These are phyloP conservation scores for Chaetoceros muelleri DNA, from an alignment of 108 stramenopile genomes.

Conservation along the genomic window DNA sequence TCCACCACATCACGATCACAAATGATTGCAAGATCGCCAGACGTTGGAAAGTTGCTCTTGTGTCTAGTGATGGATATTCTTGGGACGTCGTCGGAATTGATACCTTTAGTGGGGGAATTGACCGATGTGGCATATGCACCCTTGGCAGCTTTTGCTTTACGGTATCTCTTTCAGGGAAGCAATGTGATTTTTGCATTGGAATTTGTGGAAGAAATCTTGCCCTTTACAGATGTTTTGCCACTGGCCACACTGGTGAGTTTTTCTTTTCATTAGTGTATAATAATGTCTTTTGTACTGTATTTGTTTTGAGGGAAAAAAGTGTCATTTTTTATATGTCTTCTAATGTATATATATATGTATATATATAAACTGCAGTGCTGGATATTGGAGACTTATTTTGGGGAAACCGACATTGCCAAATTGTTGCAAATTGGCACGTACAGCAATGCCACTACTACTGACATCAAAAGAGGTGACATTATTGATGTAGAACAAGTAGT, in stretches of 20 bases:
- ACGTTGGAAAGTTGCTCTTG: conserved; percentile 44
- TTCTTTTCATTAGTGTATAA: too few relatives aligned
- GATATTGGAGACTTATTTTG: conserved; percentile 55
- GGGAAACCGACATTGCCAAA: conserved; percentile 36
- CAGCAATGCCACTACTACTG: not conserved
- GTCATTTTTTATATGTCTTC: not conserved
- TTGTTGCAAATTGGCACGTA: conserved; percentile 29
- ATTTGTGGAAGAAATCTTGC: conserved; percentile 68
- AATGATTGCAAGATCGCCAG: too few relatives aligned
- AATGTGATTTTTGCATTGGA: conserved; percentile 56
- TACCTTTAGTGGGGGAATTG: conserved; percentile 57
- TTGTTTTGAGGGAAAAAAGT: not conserved
- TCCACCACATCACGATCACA: too few relatives aligned
- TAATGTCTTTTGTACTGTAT: not conserved
- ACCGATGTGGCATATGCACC: conserved; percentile 56
- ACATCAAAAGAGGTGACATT: too few relatives aligned
- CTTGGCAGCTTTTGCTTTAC: conserved; percentile 34
- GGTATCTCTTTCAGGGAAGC: conserved; percentile 40
- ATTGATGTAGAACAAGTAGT: too few relatives aligned
- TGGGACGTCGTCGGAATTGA: conserved; percentile 44
- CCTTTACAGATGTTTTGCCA: conserved; percentile 68
- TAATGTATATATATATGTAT: not conserved
- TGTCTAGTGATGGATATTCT: conserved; percentile 54
- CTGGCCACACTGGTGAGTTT: conserved; percentile 58
- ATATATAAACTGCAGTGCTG: conserved; percentile 14